Evolutionary conservation across 2,329 filamentous ascomycete genomes (phyloP).

Genomic region (Fusarium metavorans): DNA sequence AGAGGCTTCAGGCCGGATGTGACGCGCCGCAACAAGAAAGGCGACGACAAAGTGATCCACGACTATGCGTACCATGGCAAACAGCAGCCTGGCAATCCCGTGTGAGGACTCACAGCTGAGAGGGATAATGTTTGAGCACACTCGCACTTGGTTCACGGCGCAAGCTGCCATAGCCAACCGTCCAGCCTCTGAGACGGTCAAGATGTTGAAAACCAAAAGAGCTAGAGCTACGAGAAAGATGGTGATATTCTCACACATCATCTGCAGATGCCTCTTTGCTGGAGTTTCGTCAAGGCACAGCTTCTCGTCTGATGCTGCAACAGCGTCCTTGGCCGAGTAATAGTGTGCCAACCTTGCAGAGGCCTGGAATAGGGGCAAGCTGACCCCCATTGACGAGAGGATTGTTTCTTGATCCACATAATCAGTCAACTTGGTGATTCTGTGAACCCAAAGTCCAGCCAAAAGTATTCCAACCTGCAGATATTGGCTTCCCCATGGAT

Average conservation of each 20-base stretch:
- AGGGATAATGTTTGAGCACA: slow-evolving; percentile 1
- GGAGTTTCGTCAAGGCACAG: neutral
- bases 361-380: slow-evolving; percentile 31
- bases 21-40: slow-evolving; percentile 2
- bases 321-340: slow-evolving; percentile 29
- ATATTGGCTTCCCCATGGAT: slow-evolving; percentile 38
- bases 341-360: slow-evolving; percentile 33
- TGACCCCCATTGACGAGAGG: slow-evolving; percentile 32
- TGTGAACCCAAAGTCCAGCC: neutral
- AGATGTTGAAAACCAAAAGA: neutral
- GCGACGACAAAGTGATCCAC: slow-evolving; percentile 7
- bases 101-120: neutral
- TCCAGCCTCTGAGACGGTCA: slow-evolving; percentile 24
- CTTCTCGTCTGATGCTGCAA: slow-evolving; percentile 13
- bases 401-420: slow-evolving; percentile 4
- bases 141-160: slow-evolving; percentile 21
- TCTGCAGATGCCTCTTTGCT: slow-evolving; percentile 13
- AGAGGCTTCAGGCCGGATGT: neutral
- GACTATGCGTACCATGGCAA: slow-evolving; percentile 3
- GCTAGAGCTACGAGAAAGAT: slow-evolving; percentile 16
- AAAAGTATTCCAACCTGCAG: slow-evolving; percentile 24
- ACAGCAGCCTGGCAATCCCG: neutral
- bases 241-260: slow-evolving; percentile 11
- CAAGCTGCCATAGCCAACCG: slow-evolving; percentile 29
- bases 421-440: neutral